These are phyloP conservation scores for Solanum peruvianum DNA, from an alignment of 257 asterid species.

Conservation along the genomic window DNA sequence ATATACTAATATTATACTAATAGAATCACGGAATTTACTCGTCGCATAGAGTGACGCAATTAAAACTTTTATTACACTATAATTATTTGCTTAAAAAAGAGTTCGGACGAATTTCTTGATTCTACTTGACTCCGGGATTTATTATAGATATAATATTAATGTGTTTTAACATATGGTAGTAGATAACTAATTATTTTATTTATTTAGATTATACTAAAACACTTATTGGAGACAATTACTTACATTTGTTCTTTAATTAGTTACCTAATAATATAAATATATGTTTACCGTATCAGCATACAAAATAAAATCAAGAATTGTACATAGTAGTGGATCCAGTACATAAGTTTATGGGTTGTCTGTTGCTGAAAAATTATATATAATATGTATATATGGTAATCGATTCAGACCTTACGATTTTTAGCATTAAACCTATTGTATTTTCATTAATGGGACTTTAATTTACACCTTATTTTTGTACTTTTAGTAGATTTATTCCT, in stretches of 20 bases:
- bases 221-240: neutral
- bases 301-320: neutral
- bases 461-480: neutral
- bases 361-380: neutral
- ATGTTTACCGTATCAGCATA: neutral
- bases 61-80: fast-evolving
- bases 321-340: neutral
- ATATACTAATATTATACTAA: neutral
- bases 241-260: neutral
- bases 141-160: neutral
- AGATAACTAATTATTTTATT: neutral
- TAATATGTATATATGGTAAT: neutral
- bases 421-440: neutral
- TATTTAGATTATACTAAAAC: neutral
- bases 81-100: neutral
- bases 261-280: neutral
- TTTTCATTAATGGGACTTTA: too few relatives aligned
- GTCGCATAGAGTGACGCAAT: fast-evolving
- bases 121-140: neutral
- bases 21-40: neutral
- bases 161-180: neutral
- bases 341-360: neutral
- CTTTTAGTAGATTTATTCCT: neutral
- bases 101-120: neutral
- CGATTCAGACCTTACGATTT: neutral